These are phyloP conservation scores for Cyberlindnera nakhonratchasimensis DNA, from an alignment of 805 yeast species.

Conservation along the genomic window DNA sequence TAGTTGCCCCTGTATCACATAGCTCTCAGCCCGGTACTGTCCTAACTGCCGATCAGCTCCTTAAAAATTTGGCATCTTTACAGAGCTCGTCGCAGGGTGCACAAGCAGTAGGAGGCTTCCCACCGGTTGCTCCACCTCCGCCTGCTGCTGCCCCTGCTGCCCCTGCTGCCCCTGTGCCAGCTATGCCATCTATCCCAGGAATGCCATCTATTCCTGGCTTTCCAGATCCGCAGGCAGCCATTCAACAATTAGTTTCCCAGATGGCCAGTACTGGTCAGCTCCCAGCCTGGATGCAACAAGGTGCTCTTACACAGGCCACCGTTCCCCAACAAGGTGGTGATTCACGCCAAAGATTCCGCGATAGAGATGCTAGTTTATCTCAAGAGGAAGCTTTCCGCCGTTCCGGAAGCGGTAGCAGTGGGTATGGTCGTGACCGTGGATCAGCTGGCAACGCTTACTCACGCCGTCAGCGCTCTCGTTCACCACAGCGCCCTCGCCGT, in stretches of 20 bases:
- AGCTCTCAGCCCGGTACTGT: constrained; percentile 18
- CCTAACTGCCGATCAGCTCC: constrained; percentile 55
- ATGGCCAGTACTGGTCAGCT: constrained; percentile 24
- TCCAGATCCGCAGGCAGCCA: constrained; percentile 39
- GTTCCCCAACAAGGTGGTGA: constrained; percentile 9
- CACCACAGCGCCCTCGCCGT: constrained; percentile 26
- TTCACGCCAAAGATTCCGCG: constrained; percentile 13
- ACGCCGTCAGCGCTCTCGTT: constrained; percentile 28
- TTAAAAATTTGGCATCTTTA: constrained; percentile 66
- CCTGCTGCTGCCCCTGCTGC: background rate
- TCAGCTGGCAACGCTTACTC: constrained; percentile 19
- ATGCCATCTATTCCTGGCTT: constrained; percentile 16
- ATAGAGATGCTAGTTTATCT: constrained; percentile 16
- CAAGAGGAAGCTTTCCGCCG: constrained; percentile 29
- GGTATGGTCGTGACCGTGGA: constrained; percentile 9
- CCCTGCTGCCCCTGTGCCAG: background rate
- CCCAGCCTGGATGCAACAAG: constrained; percentile 23
- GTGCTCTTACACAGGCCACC: constrained; percentile 9
- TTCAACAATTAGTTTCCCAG: constrained; percentile 33
- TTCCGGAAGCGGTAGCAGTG: constrained; percentile 24
- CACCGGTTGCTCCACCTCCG: constrained; percentile 8
- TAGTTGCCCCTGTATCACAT: constrained; percentile 36
- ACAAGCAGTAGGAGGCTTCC: constrained; percentile 9
- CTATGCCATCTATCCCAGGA: background rate
- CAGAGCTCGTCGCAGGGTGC: constrained; percentile 25